Percentiles rank a stretch among this genome's conserved stretches.
Evolutionary conservation across 2,329 filamentous ascomycete genomes (phyloP).

Genomic region (Elsinoe ampelina): DNA sequence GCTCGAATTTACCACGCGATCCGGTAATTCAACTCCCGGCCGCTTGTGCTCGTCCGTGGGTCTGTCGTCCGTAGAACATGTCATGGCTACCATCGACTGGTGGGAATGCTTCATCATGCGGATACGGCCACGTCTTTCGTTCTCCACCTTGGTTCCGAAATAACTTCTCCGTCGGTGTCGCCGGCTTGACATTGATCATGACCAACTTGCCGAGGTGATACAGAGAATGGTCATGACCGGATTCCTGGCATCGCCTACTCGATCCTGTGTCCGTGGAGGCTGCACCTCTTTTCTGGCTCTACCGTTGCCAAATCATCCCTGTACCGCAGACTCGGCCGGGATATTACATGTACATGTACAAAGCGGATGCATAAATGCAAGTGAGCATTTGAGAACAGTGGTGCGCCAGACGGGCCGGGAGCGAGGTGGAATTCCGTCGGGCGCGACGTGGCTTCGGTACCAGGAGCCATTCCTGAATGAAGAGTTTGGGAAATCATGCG

Average conservation of each 20-base stretch:
- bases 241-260: not conserved
- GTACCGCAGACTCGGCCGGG: not conserved
- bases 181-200: not conserved
- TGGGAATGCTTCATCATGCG: slow-evolving; percentile 3
- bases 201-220: slow-evolving; percentile 1
- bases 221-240: not conserved
- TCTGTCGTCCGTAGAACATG: not conserved
- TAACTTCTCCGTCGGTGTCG: not conserved
- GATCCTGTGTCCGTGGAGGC: not conserved
- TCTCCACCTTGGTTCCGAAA: slow-evolving; percentile 6
- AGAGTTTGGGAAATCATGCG: slow-evolving; percentile 6
- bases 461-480: not conserved
- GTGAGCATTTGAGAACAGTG: not conserved
- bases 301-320: not conserved
- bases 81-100: not conserved
- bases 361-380: not conserved
- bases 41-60: not conserved
- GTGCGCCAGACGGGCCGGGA: not conserved
- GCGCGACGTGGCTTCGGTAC: not conserved
- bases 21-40: slow-evolving; percentile 6
- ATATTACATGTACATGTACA: not conserved
- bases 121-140: not conserved
- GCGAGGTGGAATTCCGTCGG: not conserved
- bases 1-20: not conserved
- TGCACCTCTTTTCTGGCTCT: not conserved